Evolutionary conservation across 2,329 filamentous ascomycete genomes (phyloP).

Genomic region (Aspergillus sergii): DNA sequence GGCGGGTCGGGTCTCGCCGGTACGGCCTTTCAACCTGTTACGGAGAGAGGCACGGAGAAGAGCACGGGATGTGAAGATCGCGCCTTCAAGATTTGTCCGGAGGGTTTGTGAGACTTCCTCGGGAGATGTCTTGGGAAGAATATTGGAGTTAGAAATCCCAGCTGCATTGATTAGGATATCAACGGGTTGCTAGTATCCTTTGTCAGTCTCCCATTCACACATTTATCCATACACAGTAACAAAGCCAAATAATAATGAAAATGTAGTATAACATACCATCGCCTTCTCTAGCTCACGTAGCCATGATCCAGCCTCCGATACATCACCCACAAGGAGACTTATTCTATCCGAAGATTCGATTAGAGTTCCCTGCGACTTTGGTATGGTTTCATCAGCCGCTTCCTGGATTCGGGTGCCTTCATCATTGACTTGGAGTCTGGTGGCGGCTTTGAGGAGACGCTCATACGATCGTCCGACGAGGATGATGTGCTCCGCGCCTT

Average conservation of each 20-base stretch:
- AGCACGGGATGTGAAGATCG: slow-evolving; percentile 43
- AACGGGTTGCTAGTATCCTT: slow-evolving; percentile 34
- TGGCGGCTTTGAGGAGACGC: slow-evolving; percentile 46
- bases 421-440: slow-evolving; percentile 20
- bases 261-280: slow-evolving; percentile 33
- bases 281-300: slow-evolving; percentile 39
- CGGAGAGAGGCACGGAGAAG: slow-evolving; percentile 40
- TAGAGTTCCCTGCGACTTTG: slow-evolving; percentile 9
- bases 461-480: slow-evolving; percentile 62
- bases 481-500: slow-evolving; percentile 61
- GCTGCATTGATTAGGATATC: slow-evolving; percentile 78
- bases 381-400: background rate
- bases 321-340: slow-evolving; percentile 40
- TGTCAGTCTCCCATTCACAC: background rate
- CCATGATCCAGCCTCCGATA: slow-evolving; percentile 38
- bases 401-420: background rate
- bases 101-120: slow-evolving; percentile 61
- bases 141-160: slow-evolving; percentile 67
- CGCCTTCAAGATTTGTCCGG: slow-evolving; percentile 66
- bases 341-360: slow-evolving; percentile 24
- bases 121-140: slow-evolving; percentile 61
- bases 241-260: no score
- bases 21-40: slow-evolving; percentile 29
- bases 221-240: background rate
- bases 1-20: slow-evolving; percentile 44